phyloP scores from a whole-genome alignment of 768 basidiomycete genomes.

The Phlegmacium glaucopus region DNA sequence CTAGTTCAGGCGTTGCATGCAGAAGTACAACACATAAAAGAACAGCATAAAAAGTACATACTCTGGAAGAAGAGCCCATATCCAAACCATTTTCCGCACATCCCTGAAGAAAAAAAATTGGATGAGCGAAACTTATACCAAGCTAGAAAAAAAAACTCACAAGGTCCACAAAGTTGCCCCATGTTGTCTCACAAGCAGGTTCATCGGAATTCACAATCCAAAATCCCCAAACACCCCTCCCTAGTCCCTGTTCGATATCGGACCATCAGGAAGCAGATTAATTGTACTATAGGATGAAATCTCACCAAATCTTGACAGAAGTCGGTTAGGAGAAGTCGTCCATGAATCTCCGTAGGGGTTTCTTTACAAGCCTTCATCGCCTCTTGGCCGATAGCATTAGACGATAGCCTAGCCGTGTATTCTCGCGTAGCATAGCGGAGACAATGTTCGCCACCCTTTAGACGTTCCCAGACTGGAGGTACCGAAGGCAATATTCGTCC shows the following conservation, averaged over 20 bases:
- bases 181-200: constrained; percentile 22
- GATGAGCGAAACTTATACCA: not conserved
- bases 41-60: constrained; percentile 2
- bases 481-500: not conserved
- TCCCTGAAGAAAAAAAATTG: constrained; percentile 9
- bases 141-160: constrained; percentile 7
- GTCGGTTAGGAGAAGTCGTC: constrained; percentile 14
- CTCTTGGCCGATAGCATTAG: constrained; percentile 5
- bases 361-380: constrained; percentile 22
- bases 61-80: constrained; percentile 4
- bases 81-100: constrained; percentile 8
- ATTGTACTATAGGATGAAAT: not conserved
- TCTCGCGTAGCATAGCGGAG: constrained; percentile 26
- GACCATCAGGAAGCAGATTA: not conserved
- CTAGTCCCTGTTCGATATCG: constrained; percentile 16
- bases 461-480: constrained; percentile 9
- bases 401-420: constrained; percentile 22
- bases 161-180: constrained; percentile 24
- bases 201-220: constrained; percentile 26
- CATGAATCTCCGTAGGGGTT: constrained; percentile 24
- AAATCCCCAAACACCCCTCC: constrained; percentile 25
- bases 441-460: constrained; percentile 18
- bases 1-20: constrained; percentile 5
- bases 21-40: not conserved
- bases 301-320: constrained; percentile 28